Percentiles rank a stretch among this genome's conserved stretches.
phyloP scores from a whole-genome alignment of 331 rosid genomes.

The Pyracantha coccinea region DNA sequence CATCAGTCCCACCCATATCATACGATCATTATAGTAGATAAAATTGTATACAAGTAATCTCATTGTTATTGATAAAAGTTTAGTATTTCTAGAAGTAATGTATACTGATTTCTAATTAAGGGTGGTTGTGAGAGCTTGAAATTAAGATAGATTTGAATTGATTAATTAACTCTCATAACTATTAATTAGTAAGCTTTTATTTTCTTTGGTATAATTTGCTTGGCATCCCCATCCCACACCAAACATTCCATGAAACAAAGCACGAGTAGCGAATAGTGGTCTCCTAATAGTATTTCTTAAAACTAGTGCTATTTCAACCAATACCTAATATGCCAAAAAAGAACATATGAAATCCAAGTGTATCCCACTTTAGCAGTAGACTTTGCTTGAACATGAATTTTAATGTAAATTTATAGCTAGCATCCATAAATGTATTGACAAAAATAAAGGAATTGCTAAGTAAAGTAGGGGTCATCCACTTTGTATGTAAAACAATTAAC shows the following conservation, averaged over 20 bases:
- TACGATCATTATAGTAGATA: neutral
- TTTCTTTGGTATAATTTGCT: neutral
- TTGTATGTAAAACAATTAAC: neutral
- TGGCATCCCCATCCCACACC: neutral
- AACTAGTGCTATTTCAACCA: neutral
- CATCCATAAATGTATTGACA: no score
- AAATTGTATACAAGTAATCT: neutral
- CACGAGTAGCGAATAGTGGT: neutral
- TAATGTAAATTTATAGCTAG: neutral
- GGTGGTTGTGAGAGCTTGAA: neutral
- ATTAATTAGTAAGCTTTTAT: neutral
- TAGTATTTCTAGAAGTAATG: neutral
- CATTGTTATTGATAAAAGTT: neutral
- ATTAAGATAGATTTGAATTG: neutral
- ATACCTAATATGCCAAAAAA: no score
- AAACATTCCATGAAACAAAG: neutral
- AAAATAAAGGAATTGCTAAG: neutral
- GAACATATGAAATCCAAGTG: neutral
- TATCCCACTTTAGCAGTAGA: neutral
- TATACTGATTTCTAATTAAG: neutral
- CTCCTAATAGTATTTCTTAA: neutral
- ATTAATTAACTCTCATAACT: neutral
- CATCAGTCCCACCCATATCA: neutral
- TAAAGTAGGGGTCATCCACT: neutral
- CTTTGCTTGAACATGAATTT: neutral